Conservation (phyloP, 2,329 filamentous ascomycete genomes). For the Ophiocordyceps unilateralis region DNA sequence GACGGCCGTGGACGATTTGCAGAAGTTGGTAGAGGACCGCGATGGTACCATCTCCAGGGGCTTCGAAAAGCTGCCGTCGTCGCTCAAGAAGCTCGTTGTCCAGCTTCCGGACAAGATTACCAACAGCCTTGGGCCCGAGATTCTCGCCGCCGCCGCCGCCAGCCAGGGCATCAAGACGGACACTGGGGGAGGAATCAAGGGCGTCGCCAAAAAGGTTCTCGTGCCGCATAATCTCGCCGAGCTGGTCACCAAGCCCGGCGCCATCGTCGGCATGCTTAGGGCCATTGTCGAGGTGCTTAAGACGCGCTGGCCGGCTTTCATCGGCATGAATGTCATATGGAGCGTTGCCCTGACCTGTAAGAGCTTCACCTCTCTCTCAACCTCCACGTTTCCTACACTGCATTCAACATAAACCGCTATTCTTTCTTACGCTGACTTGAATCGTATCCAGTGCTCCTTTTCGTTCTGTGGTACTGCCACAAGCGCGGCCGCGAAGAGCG, state of each 20-base stretch:
- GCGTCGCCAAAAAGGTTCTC: conserved; percentile 47
- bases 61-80: conserved; percentile 54
- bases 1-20: conserved; percentile 84
- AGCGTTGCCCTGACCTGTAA: conserved; percentile 74
- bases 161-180: conserved; percentile 46
- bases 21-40: conserved; percentile 39
- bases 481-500: conserved; percentile 81
- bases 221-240: conserved; percentile 59
- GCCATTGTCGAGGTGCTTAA: conserved; percentile 85
- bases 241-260: conserved; percentile 72
- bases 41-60: conserved; percentile 41
- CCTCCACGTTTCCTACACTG: conserved; percentile 1
- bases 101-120: conserved; percentile 71
- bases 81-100: conserved; percentile 73
- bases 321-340: conserved; percentile 84
- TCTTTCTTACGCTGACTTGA: conserved; percentile 1
- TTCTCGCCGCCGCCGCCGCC: conserved; percentile 64
- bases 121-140: conserved; percentile 57
- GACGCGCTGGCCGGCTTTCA: conserved; percentile 72
- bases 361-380: conserved; percentile 9
- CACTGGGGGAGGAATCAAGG: conserved; percentile 39
- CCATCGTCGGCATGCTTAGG: conserved; percentile 65
- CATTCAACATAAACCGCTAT: not conserved
- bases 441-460: conserved; percentile 52
- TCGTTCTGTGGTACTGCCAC: conserved; percentile 96